Conservation (phyloP, 1,284 basidiomycete species). For the Inonotus obliquus region DNA sequence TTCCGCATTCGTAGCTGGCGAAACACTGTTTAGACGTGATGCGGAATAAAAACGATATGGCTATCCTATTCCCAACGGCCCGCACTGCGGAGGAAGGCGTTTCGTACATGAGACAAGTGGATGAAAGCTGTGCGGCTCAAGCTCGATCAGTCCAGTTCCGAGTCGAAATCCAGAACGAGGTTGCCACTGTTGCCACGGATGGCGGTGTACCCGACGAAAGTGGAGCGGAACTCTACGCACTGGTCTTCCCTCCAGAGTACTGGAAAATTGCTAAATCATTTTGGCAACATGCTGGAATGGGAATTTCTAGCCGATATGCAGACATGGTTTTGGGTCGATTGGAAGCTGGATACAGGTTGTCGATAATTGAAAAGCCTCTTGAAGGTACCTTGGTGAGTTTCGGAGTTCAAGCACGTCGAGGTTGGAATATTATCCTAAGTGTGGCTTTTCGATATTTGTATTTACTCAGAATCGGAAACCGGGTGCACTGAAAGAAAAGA, state of each 20-base stretch:
- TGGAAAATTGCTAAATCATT: conserved; percentile 82
- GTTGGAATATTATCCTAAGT: background rate
- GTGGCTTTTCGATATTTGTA: background rate
- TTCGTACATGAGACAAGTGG: conserved; percentile 61
- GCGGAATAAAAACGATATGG: conserved; percentile 47
- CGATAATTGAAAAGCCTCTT: background rate
- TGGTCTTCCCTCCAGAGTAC: conserved; percentile 65
- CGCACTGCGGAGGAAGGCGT: conserved; percentile 73
- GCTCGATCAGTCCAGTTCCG: conserved; percentile 74
- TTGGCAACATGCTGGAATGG: conserved; percentile 94
- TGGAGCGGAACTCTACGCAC: conserved; percentile 68
- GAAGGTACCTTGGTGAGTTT: background rate
- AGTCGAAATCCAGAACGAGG: conserved; percentile 40
- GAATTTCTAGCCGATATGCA: conserved; percentile 85
- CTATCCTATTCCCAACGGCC: conserved; percentile 80
- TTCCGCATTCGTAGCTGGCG: conserved; percentile 62
- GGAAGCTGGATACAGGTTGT: background rate
- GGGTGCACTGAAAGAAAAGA: conserved; percentile 5
- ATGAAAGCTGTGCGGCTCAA: conserved; percentile 46
- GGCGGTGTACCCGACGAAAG: conserved; percentile 26
- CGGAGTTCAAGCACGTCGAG: too few relatives aligned
- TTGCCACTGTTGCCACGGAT: conserved; percentile 22
- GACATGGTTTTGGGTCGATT: conserved; percentile 68
- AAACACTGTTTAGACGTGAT: conserved; percentile 71
- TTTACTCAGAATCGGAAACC: conserved; percentile 1